Conservation (phyloP, 345 rosid genomes). For the Euphorbia pulcherrima region DNA sequence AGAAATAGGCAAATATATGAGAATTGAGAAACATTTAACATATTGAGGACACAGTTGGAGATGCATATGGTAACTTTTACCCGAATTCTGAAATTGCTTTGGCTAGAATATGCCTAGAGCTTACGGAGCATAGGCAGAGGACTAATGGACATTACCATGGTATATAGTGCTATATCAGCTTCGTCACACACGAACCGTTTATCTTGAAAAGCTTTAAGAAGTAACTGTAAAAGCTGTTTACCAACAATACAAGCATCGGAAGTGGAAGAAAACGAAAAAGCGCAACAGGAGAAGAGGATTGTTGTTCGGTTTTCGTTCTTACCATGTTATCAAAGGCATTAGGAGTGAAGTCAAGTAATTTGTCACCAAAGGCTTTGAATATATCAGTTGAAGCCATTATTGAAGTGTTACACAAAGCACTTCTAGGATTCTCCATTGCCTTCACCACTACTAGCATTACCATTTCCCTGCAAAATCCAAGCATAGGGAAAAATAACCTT, state of each 20-base stretch:
- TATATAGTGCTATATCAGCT: constrained; percentile 61
- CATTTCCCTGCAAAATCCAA: constrained; percentile 49
- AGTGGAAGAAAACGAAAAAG: neutral
- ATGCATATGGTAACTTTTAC: constrained; percentile 72
- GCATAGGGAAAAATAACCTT: neutral
- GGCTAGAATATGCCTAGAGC: constrained; percentile 51
- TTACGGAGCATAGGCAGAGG: constrained; percentile 55
- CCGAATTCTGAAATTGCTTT: constrained; percentile 61
- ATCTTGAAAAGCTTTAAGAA: constrained; percentile 91
- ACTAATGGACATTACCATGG: constrained; percentile 54
- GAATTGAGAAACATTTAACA: constrained; percentile 35
- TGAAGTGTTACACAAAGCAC: constrained; percentile 88
- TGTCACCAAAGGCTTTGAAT: constrained; percentile 60
- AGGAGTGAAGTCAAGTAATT: constrained; percentile 41
- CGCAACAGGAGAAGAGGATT: neutral
- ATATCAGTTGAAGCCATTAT: constrained; percentile 85
- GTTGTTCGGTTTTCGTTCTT: neutral
- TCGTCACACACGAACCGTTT: constrained; percentile 87
- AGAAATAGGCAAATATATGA: neutral
- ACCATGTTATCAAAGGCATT: constrained; percentile 70
- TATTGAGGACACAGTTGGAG: constrained; percentile 53
- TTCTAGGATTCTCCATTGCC: constrained; percentile 89
- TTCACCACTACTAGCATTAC: constrained; percentile 62
- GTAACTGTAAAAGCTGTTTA: constrained; percentile 56
- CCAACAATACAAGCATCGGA: constrained; percentile 5